These are phyloP conservation scores for Psilocybe subaeruginosa DNA, from an alignment of 768 basidiomycete species.

Conservation along the genomic window DNA sequence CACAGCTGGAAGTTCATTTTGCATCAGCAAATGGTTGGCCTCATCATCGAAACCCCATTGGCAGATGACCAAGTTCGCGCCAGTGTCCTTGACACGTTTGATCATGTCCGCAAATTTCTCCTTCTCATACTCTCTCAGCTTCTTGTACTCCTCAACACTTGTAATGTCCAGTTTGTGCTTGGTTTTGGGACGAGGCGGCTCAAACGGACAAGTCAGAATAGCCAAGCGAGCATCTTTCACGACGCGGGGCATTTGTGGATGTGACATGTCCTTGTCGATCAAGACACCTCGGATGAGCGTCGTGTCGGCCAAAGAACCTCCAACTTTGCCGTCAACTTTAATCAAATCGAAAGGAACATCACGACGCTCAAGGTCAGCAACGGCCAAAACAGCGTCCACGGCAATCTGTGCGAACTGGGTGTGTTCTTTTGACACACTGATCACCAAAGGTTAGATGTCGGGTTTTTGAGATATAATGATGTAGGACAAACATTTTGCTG, in stretches of 20 bases:
- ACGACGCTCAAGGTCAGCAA: conserved; percentile 92
- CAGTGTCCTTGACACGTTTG: conserved; percentile 91
- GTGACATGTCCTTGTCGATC: conserved; percentile 99
- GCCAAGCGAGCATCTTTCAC: conserved; percentile 91
- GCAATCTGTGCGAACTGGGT: conserved; percentile 96
- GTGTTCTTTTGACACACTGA: conserved; percentile 95
- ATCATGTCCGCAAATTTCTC: conserved; percentile 98
- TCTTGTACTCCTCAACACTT: conserved; percentile 94
- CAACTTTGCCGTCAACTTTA: conserved; percentile 99
- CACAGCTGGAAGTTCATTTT: conserved; percentile 96
- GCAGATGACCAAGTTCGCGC: conserved; percentile 98
- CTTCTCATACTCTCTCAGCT: conserved; percentile 92
- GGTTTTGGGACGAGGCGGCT: conserved; percentile 98
- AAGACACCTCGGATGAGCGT: conserved; percentile 96
- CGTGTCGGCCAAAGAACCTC: conserved; percentile 95
- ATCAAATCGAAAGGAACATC: conserved; percentile 98
- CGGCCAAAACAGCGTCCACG: conserved; percentile 93
- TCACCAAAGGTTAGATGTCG: conserved; percentile 8
- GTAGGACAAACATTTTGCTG: conserved; percentile 87
- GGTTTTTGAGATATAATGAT: background rate
- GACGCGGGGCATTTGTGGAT: conserved; percentile 93
- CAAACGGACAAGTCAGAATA: conserved; percentile 98
- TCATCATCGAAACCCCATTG: conserved; percentile 99
- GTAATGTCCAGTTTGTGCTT: conserved; percentile 99
- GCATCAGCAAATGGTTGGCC: conserved; percentile 97